Percentiles rank a stretch among this genome's conserved stretches.
phyloP scores from a whole-genome alignment of 108 stramenopile genomes.

The Fragilariopsis cylindrus region DNA sequence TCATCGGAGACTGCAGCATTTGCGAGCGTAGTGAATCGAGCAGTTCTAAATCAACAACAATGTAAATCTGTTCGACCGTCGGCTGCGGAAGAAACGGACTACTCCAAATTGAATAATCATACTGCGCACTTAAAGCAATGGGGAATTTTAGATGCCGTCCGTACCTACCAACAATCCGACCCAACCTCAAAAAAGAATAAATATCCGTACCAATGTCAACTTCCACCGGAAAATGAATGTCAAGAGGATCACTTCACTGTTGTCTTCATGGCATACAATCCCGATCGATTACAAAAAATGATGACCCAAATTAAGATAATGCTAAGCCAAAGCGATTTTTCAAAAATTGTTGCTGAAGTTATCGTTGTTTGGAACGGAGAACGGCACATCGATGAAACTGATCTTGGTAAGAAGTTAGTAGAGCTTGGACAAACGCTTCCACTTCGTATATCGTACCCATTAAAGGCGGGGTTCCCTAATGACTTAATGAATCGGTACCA shows the following conservation, averaged over 20 bases:
- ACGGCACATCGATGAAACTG: conserved; percentile 47
- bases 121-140: conserved; percentile 37
- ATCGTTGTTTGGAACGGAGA: conserved; percentile 87
- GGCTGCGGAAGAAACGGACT: neutral
- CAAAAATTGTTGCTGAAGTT: conserved; percentile 51
- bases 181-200: neutral
- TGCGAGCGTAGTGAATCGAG: neutral
- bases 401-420: conserved; percentile 48
- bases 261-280: conserved; percentile 66
- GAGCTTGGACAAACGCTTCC: conserved; percentile 30
- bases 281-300: conserved; percentile 46
- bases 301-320: conserved; percentile 40
- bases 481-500: conserved; percentile 89
- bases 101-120: conserved; percentile 7
- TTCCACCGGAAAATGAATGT: conserved; percentile 58
- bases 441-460: conserved; percentile 79
- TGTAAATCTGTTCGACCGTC: neutral
- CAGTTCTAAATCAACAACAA: neutral
- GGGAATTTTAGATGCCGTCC: conserved; percentile 45
- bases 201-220: conserved; percentile 41
- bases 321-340: conserved; percentile 19
- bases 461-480: conserved; percentile 71
- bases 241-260: conserved; percentile 51
- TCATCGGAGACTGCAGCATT: neutral
- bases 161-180: conserved; percentile 13